Evolutionary conservation across 257 asterid genomes (phyloP), one percentile per base, ranked within the genome.

Genomic region (Asclepias syriaca): DNA sequence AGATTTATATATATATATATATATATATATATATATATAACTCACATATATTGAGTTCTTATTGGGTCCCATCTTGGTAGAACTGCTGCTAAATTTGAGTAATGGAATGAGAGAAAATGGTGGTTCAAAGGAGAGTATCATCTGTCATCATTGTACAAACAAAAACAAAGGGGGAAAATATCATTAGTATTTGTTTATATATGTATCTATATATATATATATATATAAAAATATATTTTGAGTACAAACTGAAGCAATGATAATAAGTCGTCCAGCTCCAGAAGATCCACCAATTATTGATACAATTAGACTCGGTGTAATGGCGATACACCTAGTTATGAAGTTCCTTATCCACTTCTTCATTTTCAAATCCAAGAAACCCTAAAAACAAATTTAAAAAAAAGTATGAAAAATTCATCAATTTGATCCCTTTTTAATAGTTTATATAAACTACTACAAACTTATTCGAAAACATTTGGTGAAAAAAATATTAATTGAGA

Each of bases 101-200:
- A 89, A 88, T 22, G 97, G 97, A 72, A 91, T 84, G 27, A 89
- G 93, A 8, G 95, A 87, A 68, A 89, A 91, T 1, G 97, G 97
- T 46, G 91, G 97, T 11, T 94, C 98, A 58, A 94, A 94, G 0
- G 98, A 91, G 15, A 94, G 78, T 81, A 91, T 94, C 97, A 91
- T 94, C 97, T 94, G 15, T 16, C 16, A 16, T 49, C 24, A 46
- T 19, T 4, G 13, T 13, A 66, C 21, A 14, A 14, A 16, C 18
- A 12, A 1, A 11, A 11, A 34, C 3, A 34, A 34, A 34, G 37
- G 37, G 3, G 3, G 3, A 34, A 34, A 45, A 11, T 1, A 45
- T 45, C 49, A 70, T 19, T 4, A 66, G 19, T 9, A 11, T 5
- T 37, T n/a, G 6, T 5, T 29, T 29, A 4, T 3, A 0, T 3